A percentile compares a stretch with the other conserved stretches of the same genome.
Conservation (phyloP, 169 alveolate species). For the Toxoplasma gondii region DNA sequence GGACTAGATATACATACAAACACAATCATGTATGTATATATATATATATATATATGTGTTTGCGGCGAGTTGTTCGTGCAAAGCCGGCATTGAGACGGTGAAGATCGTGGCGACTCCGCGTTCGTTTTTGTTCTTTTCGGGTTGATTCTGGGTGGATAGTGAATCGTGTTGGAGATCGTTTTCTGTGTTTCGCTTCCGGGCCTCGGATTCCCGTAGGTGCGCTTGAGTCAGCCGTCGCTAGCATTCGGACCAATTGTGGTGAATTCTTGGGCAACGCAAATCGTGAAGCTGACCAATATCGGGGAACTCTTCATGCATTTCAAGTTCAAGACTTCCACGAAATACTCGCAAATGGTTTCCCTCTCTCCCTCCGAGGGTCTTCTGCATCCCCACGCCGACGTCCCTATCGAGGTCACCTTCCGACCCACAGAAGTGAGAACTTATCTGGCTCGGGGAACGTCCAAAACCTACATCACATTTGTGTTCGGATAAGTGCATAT, state of each 20-base stretch:
- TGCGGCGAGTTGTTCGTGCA: too few relatives aligned
- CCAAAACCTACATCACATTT: too few relatives aligned
- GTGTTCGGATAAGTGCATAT: too few relatives aligned
- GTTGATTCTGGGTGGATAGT: too few relatives aligned
- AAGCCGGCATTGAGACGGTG: too few relatives aligned
- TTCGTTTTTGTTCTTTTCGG: too few relatives aligned
- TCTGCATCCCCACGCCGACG: slow-evolving; percentile 57
- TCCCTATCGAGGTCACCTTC: slow-evolving; percentile 51
- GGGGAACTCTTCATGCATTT: slow-evolving; percentile 69
- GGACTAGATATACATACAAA: too few relatives aligned
- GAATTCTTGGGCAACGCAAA: slow-evolving; percentile 60
- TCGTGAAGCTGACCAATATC: slow-evolving; percentile 65
- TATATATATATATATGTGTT: too few relatives aligned
- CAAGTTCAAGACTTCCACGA: slow-evolving; percentile 54
- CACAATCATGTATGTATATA: too few relatives aligned
- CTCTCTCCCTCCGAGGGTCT: slow-evolving; percentile 66
- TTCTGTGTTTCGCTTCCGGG: background rate
- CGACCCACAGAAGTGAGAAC: slow-evolving; percentile 45
- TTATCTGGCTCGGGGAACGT: background rate
- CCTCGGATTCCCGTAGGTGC: slow-evolving; percentile 21
- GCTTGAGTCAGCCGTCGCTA: slow-evolving; percentile 59
- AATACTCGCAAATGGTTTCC: background rate
- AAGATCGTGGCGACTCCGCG: too few relatives aligned
- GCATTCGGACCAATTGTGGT: slow-evolving; percentile 71
- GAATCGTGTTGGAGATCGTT: background rate